Percentiles rank a stretch among this genome's conserved stretches.
Conservation (phyloP, 345 rosid species). For the Conringia planisiliqua region DNA sequence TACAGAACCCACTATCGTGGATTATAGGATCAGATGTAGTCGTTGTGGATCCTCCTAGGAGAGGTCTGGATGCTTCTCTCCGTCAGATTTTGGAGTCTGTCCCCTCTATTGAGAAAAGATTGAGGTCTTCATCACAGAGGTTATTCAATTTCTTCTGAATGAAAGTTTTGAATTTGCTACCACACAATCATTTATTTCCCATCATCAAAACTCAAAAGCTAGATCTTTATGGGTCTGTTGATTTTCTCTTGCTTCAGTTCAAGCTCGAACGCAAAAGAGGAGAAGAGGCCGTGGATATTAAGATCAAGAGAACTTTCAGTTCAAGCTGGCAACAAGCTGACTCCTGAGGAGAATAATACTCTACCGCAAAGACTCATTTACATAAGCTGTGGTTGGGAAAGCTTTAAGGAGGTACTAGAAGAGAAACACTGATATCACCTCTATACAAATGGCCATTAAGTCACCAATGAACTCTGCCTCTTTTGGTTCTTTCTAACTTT, state of each 20-base stretch:
- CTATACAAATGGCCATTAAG: not conserved
- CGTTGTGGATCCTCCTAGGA: conserved; percentile 94
- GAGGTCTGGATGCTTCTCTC: conserved; percentile 77
- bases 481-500: conserved; percentile 3
- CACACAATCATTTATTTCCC: not conserved
- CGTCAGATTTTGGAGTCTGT: conserved; percentile 57
- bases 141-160: conserved; percentile 24
- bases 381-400: conserved; percentile 98
- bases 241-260: conserved; percentile 37
- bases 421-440: conserved; percentile 3
- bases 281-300: conserved; percentile 94
- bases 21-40: conserved; percentile 83
- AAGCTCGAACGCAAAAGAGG: conserved; percentile 54
- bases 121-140: conserved; percentile 50
- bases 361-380: conserved; percentile 86
- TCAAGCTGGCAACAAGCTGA: conserved; percentile 52
- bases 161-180: not conserved
- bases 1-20: conserved; percentile 90
- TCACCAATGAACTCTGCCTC: not conserved
- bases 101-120: conserved; percentile 45
- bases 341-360: conserved; percentile 38
- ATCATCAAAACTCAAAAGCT: not conserved
- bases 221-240: not conserved
- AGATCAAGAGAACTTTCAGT: conserved; percentile 77
- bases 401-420: conserved; percentile 75